Evolutionary conservation across 805 yeast genomes (phyloP).

Genomic region (Myxozyma neotropica): DNA sequence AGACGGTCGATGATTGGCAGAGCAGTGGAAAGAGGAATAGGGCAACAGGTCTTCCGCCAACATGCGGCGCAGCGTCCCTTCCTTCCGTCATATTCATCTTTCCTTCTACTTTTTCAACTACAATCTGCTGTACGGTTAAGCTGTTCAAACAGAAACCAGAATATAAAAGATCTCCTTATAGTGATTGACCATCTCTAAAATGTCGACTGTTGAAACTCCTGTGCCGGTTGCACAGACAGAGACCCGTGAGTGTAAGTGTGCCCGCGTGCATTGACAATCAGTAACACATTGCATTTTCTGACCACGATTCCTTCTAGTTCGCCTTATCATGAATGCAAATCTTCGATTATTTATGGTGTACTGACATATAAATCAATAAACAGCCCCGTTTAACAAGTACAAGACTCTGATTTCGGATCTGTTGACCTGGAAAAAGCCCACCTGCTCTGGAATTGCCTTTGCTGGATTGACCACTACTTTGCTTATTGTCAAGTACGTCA

Average conservation of each 20-base stretch:
- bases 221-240: conserved; percentile 2
- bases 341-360: not conserved
- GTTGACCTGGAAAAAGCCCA: conserved; percentile 24
- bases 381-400: conserved; percentile 26
- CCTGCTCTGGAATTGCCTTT: conserved; percentile 19
- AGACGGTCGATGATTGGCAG: no score
- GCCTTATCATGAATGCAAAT: not conserved
- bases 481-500: conserved; percentile 16
- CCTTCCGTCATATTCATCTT: no score
- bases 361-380: not conserved
- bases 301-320: no score
- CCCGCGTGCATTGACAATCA: not conserved
- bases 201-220: conserved; percentile 6
- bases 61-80: no score
- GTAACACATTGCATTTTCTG: not conserved
- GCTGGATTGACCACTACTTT: conserved; percentile 5
- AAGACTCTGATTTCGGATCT: conserved; percentile 14
- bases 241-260: conserved; percentile 2
- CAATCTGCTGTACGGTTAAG: no score
- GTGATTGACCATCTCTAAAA: no score
- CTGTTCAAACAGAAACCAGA: no score
- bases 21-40: no score
- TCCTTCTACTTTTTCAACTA: no score
- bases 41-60: no score
- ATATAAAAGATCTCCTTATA: no score